Percentiles rank a stretch among this genome's conserved stretches.
Evolutionary conservation across 2,329 filamentous ascomycete genomes (phyloP).

Genomic region (Ramularia collo-cygni): DNA sequence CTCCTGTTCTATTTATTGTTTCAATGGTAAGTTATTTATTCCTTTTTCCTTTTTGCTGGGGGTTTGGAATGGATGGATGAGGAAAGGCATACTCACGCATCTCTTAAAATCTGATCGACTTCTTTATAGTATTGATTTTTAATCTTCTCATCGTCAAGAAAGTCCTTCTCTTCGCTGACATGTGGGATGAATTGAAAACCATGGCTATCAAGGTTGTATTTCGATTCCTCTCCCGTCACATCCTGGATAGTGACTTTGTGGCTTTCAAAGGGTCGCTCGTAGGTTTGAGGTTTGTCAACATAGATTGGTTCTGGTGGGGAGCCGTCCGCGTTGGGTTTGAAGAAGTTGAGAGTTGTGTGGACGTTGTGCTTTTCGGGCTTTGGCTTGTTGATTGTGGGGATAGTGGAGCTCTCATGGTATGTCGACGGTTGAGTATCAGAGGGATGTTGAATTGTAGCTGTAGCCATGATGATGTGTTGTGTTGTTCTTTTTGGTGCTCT

Average conservation of each 20-base stretch:
- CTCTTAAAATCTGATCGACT: slow-evolving; percentile 32
- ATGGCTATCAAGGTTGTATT: slow-evolving; percentile 21
- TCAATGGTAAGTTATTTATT: too few species aligned
- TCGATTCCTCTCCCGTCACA: slow-evolving; percentile 38
- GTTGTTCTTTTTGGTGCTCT: too few species aligned
- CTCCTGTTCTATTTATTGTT: slow-evolving; percentile 41
- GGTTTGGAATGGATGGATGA: neutral
- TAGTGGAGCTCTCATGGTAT: too few species aligned
- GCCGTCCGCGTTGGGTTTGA: slow-evolving; percentile 21
- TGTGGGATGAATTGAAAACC: slow-evolving; percentile 33
- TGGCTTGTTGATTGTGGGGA: too few species aligned
- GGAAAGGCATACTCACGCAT: slow-evolving; percentile 24
- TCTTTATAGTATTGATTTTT: slow-evolving; percentile 34
- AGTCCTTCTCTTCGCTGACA: slow-evolving; percentile 32
- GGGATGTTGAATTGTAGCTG: too few species aligned
- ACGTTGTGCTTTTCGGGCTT: slow-evolving; percentile 14
- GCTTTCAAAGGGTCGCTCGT: slow-evolving; percentile 25
- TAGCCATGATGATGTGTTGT: too few species aligned
- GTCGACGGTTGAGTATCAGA: too few species aligned
- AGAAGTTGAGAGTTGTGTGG: slow-evolving; percentile 18
- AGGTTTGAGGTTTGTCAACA: slow-evolving; percentile 25
- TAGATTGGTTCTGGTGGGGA: slow-evolving; percentile 17
- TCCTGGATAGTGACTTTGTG: slow-evolving; percentile 35
- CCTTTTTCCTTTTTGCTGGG: too few species aligned
- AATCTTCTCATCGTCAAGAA: slow-evolving; percentile 33